Evolutionary conservation across 345 rosid species (phyloP).

Genomic region (Anastatica hierochuntica): DNA sequence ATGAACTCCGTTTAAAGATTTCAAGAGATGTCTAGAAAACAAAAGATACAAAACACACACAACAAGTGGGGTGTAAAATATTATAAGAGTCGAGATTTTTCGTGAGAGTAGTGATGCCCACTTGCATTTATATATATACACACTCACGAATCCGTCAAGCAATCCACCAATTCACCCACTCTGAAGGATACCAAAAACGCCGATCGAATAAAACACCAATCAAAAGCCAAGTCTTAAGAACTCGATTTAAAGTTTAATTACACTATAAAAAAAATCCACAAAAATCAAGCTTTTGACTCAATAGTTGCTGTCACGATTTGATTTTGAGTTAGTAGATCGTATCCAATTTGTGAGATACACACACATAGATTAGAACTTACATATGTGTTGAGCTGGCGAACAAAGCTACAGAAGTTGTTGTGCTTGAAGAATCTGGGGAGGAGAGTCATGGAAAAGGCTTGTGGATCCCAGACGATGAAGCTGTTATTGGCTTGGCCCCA

Average conservation of each 20-base stretch:
- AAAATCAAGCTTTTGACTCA: constrained; percentile 5
- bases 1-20: constrained; percentile 3
- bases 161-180: neutral
- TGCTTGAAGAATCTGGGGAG: constrained; percentile 68
- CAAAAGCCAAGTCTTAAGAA: constrained; percentile 16
- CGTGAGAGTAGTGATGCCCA: constrained; percentile 19
- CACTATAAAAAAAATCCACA: neutral
- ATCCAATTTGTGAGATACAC: too few species aligned
- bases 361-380: constrained; percentile 29
- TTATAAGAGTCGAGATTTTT: neutral
- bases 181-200: neutral
- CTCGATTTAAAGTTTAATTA: neutral
- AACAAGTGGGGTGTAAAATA: constrained; percentile 26
- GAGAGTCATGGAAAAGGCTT: constrained; percentile 38
- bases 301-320: constrained; percentile 4
- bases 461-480: constrained; percentile 70
- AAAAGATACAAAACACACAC: constrained; percentile 7
- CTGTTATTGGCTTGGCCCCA: constrained; percentile 63
- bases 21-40: constrained; percentile 15
- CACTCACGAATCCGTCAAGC: neutral
- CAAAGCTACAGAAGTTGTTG: constrained; percentile 76
- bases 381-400: constrained; percentile 74
- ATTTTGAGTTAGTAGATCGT: constrained; percentile 7
- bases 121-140: constrained; percentile 19
- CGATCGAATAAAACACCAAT: constrained; percentile 1